Percentiles rank a stretch among this genome's conserved stretches.
Evolutionary conservation across 2,329 filamentous ascomycete species (phyloP).

Genomic region (Aspergillus fumigatiaffinis): DNA sequence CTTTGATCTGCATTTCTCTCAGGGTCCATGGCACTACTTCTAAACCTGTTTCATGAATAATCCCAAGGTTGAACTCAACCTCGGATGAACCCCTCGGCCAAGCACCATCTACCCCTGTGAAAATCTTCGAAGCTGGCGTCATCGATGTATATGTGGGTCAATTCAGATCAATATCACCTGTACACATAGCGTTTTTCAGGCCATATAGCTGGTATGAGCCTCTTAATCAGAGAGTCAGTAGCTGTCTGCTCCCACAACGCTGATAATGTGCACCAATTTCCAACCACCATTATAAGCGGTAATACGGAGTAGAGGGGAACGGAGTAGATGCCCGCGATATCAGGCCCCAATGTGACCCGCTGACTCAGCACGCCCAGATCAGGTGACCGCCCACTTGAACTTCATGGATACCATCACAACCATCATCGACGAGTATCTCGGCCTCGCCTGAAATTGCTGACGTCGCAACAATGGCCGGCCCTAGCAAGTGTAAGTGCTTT

Average conservation of each 20-base stretch:
- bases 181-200: background rate
- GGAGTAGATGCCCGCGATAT: background rate
- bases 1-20: background rate
- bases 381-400: conserved; percentile 5
- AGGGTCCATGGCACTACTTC: background rate
- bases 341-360: background rate
- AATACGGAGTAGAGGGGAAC: no score
- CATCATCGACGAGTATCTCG: background rate
- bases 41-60: background rate
- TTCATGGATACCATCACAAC: conserved; percentile 1
- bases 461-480: conserved; percentile 48
- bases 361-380: background rate
- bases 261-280: background rate
- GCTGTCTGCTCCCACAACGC: background rate
- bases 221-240: background rate
- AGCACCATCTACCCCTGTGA: background rate
- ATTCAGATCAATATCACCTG: background rate
- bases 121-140: background rate
- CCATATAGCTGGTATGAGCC: background rate
- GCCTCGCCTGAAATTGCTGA: background rate
- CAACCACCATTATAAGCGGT: no score
- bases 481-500: conserved; percentile 42
- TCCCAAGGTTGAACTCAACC: background rate
- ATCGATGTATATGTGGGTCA: background rate
- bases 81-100: background rate